A percentile compares a stretch with the other conserved stretches of the same genome.
Conservation (phyloP, 495 filamentous ascomycete genomes). For the Talaromyces stipitatus region DNA sequence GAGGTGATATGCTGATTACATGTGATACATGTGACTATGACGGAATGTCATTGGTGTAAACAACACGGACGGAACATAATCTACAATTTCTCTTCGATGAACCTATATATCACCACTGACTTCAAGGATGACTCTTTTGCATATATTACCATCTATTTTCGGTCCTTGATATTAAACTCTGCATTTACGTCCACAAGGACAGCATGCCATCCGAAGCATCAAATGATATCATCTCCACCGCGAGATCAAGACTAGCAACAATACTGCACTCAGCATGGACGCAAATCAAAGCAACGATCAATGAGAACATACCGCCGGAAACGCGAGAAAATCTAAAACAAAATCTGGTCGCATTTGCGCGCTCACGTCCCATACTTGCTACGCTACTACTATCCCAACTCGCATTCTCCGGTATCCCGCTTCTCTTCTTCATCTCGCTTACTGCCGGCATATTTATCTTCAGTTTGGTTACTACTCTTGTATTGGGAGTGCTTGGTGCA, state of each 20-base stretch:
- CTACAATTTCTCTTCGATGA: neutral
- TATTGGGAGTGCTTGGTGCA: constrained; percentile 37
- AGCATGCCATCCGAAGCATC: neutral
- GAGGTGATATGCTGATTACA: too few species aligned
- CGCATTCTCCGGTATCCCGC: constrained; percentile 47
- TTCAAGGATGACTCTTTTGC: neutral
- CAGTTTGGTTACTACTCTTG: constrained; percentile 43
- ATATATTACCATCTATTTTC: neutral
- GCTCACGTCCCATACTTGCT: constrained; percentile 12
- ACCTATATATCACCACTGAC: neutral
- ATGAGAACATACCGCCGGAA: constrained; percentile 1
- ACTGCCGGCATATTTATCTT: constrained; percentile 45
- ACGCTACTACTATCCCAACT: constrained; percentile 50
- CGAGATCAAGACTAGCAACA: neutral
- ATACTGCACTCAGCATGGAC: neutral
- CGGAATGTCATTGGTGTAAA: neutral
- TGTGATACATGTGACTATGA: neutral
- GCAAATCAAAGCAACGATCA: neutral
- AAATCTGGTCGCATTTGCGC: constrained; percentile 3
- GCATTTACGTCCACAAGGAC: neutral
- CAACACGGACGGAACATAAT: neutral
- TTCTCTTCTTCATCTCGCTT: constrained; percentile 56
- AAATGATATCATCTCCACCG: neutral
- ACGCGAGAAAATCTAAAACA: constrained; percentile 1
- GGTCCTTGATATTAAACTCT: neutral